Percentiles rank a stretch among this genome's conserved stretches.
phyloP scores from a whole-genome alignment of 768 basidiomycete species.

The Leccinellum luteum region DNA sequence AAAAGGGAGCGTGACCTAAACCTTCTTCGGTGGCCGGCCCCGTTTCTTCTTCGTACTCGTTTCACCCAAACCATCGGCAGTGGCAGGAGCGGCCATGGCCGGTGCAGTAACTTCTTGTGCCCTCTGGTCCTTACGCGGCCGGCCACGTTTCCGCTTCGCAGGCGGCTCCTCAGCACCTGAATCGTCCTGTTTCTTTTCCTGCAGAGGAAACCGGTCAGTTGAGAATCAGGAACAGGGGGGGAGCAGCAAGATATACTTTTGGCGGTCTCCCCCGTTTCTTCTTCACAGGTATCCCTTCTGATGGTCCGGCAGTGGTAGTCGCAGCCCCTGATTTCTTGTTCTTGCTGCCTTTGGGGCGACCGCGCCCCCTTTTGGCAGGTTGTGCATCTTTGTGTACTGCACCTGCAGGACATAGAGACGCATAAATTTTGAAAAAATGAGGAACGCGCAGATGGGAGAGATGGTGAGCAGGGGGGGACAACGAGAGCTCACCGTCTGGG shows the following conservation, averaged over 20 bases:
- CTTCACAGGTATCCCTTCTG: constrained; percentile 35
- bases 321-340: constrained; percentile 51
- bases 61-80: constrained; percentile 45
- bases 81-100: constrained; percentile 24
- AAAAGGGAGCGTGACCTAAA: constrained; percentile 14
- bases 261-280: constrained; percentile 51
- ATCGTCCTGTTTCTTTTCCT: constrained; percentile 38
- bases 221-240: constrained; percentile 23
- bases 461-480: constrained; percentile 11
- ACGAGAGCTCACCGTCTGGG: constrained; percentile 27
- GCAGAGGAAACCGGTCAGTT: constrained; percentile 8
- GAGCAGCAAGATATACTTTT: constrained; percentile 37
- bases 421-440: constrained; percentile 18
- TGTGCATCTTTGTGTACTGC: constrained; percentile 37
- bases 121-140: constrained; percentile 67
- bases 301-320: constrained; percentile 25
- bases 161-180: constrained; percentile 53
- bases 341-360: constrained; percentile 89
- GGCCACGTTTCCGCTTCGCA: constrained; percentile 68
- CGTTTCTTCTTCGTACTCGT: constrained; percentile 64
- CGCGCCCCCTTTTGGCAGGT: constrained; percentile 72
- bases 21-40: constrained; percentile 61
- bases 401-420: constrained; percentile 34
- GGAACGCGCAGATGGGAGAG: constrained; percentile 10
- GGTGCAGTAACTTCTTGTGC: constrained; percentile 40